Evolutionary conservation across 179 eudicot genomes (phyloP).

Genomic region (Sideroxylon spinosum): DNA sequence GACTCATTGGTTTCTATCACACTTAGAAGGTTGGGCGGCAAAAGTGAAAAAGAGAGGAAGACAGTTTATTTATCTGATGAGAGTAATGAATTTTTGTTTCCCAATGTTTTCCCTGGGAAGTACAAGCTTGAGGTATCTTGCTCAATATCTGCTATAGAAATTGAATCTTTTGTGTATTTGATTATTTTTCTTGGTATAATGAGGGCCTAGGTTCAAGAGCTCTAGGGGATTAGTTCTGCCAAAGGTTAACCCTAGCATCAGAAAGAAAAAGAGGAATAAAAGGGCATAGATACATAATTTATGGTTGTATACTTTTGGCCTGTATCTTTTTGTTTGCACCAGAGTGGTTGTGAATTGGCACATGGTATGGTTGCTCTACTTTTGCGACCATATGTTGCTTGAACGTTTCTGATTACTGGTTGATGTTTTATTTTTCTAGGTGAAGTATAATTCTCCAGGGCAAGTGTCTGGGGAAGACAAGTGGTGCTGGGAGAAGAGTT

Average conservation of each 20-base stretch:
- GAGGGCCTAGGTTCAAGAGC: background rate
- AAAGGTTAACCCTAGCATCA: too few species aligned
- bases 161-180: background rate
- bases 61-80: conserved; percentile 60
- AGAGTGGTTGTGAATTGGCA: background rate
- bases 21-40: conserved; percentile 58
- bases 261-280: background rate
- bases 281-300: background rate
- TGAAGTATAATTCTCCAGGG: conserved; percentile 52
- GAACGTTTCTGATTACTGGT: background rate
- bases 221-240: too few species aligned
- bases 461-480: conserved; percentile 45
- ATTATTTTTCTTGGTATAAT: background rate
- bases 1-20: conserved; percentile 57
- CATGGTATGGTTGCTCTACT: conserved; percentile 13
- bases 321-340: conserved; percentile 11
- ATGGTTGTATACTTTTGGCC: background rate
- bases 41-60: conserved; percentile 46
- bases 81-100: conserved; percentile 53
- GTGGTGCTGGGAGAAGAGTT: conserved; percentile 92
- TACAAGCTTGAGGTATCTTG: conserved; percentile 74
- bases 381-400: background rate
- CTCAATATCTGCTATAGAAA: conserved; percentile 12
- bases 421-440: conserved; percentile 33
- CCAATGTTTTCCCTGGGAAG: conserved; percentile 82